Conservation (phyloP, 352 stramenopile genomes). For the Globisporangium megalacanthum region DNA sequence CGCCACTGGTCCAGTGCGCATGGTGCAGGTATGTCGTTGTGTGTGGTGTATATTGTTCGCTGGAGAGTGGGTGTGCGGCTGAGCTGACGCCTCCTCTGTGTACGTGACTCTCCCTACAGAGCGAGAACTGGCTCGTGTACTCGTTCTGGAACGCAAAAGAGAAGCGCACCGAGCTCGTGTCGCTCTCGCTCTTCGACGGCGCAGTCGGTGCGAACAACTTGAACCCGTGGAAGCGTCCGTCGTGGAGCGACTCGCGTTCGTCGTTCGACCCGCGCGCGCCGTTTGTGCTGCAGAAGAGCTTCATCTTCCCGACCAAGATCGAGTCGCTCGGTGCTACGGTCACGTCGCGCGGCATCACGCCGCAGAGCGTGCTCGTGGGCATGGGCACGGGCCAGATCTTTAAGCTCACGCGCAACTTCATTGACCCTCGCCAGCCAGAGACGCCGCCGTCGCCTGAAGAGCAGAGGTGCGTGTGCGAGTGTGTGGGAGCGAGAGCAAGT, state of each 20-base stretch:
- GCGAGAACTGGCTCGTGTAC: constrained; percentile 97
- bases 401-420: constrained; percentile 88
- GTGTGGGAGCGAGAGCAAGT: background rate
- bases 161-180: constrained; percentile 79
- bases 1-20: constrained; percentile 54
- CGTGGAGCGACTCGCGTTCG: constrained; percentile 86
- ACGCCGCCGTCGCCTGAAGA: constrained; percentile 84
- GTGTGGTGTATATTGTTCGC: constrained; percentile 1
- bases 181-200: constrained; percentile 92
- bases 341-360: constrained; percentile 93
- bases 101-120: constrained; percentile 22
- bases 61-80: background rate
- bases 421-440: constrained; percentile 93
- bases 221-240: constrained; percentile 91
- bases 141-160: constrained; percentile 93
- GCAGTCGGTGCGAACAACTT: constrained; percentile 94
- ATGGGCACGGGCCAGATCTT: constrained; percentile 92
- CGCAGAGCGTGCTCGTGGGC: constrained; percentile 90
- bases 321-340: constrained; percentile 89
- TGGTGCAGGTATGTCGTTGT: constrained; percentile 48
- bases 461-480: constrained; percentile 32
- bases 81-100: background rate
- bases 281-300: constrained; percentile 95
- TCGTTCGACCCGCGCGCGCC: constrained; percentile 87
- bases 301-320: constrained; percentile 89